Base-by-base conservation (phyloP, 2,329 filamentous ascomycete species). In the Penicillium olsonii region DNA sequence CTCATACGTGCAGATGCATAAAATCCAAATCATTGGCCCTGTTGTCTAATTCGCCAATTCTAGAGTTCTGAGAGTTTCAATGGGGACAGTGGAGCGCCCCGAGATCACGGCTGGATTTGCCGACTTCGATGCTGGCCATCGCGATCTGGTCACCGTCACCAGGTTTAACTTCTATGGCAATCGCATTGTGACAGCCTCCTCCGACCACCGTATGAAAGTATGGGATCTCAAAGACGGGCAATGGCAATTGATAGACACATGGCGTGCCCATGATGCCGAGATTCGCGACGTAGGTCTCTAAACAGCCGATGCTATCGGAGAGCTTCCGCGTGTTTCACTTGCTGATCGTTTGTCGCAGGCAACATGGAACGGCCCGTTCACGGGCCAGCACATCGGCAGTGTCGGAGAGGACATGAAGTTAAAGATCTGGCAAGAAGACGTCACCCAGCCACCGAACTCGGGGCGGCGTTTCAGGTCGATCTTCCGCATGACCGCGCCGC, bases 111-210 rank as follows among this genome's bases (percentile, higher is more conserved):
- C 68, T 49, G 65, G 63, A 37, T 72, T 73, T 60, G 65, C 67
- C 50, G 70, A 75, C 54, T 75, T 77, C 56, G 72, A 75, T 52
- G 66, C 73, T 31, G 73, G 71, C 52, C 75, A 77, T 63, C 69
- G 72, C 42, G 75, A 95, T 68, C 80, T 94, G 37, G 88, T 95
- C 43, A 85, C 92, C 57, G 87, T 90, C 47, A 85, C 92, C 53
- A 87, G 90, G 59, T 95, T 95, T 80, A 96, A 96, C 71, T 86
- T 85, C 59, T 95, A 95, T 69, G 92, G 92, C 61, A 92, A 90
- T 63, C 88, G 92, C 60, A 92, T 92, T 77, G 88, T 92, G 35
- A 94, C 91, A 2, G 91, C 90, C 27, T 94, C 90, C 15, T 89
- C 92, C 15, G 92, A 97, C 70, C 92, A 95, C 69, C 90, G 88